These are phyloP conservation scores for Tetradesmus obliquus DNA, from an alignment of 139 green algal species.

Conservation along the genomic window DNA sequence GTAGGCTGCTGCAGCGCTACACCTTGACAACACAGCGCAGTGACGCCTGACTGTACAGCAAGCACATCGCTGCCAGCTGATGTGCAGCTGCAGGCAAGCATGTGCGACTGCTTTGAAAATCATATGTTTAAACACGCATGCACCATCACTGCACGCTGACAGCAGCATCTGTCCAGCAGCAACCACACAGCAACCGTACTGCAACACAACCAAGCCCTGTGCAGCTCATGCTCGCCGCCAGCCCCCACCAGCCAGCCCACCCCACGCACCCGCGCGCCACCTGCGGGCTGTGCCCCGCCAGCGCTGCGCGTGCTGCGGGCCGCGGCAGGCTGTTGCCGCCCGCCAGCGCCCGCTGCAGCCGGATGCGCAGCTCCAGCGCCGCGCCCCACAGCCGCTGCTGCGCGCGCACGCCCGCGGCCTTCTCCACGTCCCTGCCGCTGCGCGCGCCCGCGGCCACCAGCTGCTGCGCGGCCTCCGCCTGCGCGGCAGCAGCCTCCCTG, in stretches of 20 bases:
- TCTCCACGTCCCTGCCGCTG: constrained; percentile 19
- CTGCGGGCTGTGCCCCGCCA: not conserved
- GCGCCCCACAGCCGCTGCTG: constrained; percentile 74
- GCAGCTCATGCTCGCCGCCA: not conserved
- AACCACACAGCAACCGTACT: too few species aligned
- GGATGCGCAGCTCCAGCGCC: constrained; percentile 79
- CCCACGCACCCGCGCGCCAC: constrained; percentile 6
- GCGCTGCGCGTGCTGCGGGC: constrained; percentile 21
- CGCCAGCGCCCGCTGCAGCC: constrained; percentile 72
- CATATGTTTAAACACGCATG: too few species aligned
- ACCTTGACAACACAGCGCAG: not conserved
- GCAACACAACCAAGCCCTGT: not conserved
- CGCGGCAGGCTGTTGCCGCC: constrained; percentile 65
- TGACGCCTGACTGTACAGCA: not conserved
- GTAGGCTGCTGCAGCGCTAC: not conserved
- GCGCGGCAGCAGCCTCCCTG: constrained; percentile 10
- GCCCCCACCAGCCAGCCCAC: not conserved
- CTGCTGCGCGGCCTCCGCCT: constrained; percentile 11
- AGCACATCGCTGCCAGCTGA: not conserved
- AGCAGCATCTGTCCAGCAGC: too few species aligned
- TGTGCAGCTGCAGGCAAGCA: too few species aligned
- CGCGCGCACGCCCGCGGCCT: constrained; percentile 38
- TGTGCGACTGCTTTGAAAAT: too few species aligned
- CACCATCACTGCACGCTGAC: too few species aligned
- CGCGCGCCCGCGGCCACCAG: constrained; percentile 3